These are phyloP conservation scores for Fusarium fracticaudum DNA, from an alignment of 2,329 filamentous ascomycete genomes.

Conservation along the genomic window DNA sequence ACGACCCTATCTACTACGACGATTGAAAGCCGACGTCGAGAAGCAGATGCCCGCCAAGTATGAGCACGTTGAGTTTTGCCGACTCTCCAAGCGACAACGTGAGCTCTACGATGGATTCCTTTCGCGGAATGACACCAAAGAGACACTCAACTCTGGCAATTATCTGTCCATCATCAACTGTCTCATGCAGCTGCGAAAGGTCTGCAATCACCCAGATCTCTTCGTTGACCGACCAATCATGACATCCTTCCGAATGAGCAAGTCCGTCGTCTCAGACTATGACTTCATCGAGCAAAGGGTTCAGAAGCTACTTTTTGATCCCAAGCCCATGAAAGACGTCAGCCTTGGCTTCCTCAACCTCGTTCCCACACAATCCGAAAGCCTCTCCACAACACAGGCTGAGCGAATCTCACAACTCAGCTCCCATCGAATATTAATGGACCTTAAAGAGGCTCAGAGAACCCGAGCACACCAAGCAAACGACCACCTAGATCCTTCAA, in stretches of 20 bases:
- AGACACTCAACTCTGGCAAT: conserved; percentile 90
- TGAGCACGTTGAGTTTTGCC: conserved; percentile 95
- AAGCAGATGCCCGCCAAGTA: conserved; percentile 99
- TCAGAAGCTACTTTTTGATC: conserved; percentile 70
- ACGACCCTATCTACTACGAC: conserved; percentile 87
- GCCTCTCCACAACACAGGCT: conserved; percentile 64
- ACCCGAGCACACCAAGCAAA: conserved; percentile 65
- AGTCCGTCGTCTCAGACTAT: conserved; percentile 79
- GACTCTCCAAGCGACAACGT: conserved; percentile 92
- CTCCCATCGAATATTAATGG: conserved; percentile 74
- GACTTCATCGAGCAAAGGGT: conserved; percentile 77
- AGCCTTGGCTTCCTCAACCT: conserved; percentile 83
- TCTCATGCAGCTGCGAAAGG: conserved; percentile 95
- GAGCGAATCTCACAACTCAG: conserved; percentile 72
- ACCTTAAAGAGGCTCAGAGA: conserved; percentile 77
- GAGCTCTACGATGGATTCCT: conserved; percentile 98
- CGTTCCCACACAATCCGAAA: conserved; percentile 76
- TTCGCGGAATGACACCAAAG: conserved; percentile 86
- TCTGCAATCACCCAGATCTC: conserved; percentile 97
- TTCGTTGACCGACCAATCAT: conserved; percentile 97
- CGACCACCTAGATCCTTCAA: conserved; percentile 69
- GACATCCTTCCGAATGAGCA: conserved; percentile 92
- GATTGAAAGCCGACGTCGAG: conserved; percentile 95
- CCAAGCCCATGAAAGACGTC: conserved; percentile 70
- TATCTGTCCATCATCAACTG: conserved; percentile 99